These are phyloP conservation scores for Rhodofomes roseus DNA, from an alignment of 1,284 basidiomycete species.

Conservation along the genomic window DNA sequence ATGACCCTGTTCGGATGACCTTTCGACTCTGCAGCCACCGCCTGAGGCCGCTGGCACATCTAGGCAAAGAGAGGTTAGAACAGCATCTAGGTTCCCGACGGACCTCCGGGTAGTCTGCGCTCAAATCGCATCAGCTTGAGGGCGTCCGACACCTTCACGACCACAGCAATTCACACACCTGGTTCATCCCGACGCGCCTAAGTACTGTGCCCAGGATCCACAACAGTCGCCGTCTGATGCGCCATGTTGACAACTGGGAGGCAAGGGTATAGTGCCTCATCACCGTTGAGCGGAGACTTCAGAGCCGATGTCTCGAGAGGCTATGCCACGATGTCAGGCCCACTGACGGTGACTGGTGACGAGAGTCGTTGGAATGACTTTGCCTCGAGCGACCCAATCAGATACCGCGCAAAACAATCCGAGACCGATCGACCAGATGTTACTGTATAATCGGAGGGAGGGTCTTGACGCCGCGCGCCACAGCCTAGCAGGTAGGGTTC, in stretches of 20 bases:
- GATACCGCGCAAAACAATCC: neutral
- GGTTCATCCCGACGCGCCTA: neutral
- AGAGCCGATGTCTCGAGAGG: neutral
- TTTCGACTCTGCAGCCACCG: neutral
- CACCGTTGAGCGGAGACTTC: neutral
- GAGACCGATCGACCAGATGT: neutral
- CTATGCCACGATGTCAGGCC: neutral
- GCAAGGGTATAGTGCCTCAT: neutral
- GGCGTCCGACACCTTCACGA: too few species aligned
- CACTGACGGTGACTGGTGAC: neutral
- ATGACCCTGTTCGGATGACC: neutral
- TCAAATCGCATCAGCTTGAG: neutral
- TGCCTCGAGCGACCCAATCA: neutral
- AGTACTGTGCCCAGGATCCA: neutral
- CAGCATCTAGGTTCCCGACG: neutral
- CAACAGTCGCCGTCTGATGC: neutral
- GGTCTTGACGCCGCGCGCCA: neutral
- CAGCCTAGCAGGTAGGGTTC: too few species aligned
- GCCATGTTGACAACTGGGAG: neutral
- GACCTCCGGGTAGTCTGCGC: neutral
- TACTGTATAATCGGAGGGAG: neutral
- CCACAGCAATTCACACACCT: neutral
- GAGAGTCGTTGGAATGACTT: neutral
- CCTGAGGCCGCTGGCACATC: neutral
- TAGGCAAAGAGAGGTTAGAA: neutral